phyloP scores from a whole-genome alignment of 768 basidiomycete species.

The Hericium alpestre region DNA sequence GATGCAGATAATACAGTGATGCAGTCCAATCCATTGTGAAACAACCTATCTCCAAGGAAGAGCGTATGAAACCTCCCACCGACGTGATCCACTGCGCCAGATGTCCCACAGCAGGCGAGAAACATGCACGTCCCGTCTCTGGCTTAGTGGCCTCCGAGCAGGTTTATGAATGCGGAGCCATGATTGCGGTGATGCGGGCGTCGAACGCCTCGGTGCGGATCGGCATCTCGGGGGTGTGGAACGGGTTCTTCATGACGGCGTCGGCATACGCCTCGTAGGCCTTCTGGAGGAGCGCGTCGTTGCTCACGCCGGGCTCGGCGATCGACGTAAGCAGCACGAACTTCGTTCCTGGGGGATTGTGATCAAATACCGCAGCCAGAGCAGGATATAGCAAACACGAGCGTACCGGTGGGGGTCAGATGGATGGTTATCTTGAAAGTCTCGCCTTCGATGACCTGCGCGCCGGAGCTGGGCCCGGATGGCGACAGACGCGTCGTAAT shows the following conservation, averaged over 20 bases:
- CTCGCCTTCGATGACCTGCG: slow-evolving; percentile 93
- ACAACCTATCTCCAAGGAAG: too few relatives aligned
- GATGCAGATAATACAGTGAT: too few relatives aligned
- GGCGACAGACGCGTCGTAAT: slow-evolving; percentile 90
- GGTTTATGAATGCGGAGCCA: slow-evolving; percentile 4
- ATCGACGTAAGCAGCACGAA: slow-evolving; percentile 87
- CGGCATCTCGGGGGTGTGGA: slow-evolving; percentile 99
- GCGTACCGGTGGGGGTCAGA: slow-evolving; percentile 78
- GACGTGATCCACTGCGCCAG: too few relatives aligned
- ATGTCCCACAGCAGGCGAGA: too few relatives aligned
- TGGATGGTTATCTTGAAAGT: slow-evolving; percentile 89
- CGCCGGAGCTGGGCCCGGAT: slow-evolving; percentile 70
- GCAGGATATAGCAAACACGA: background rate
- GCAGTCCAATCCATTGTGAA: too few relatives aligned
- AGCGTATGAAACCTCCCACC: too few relatives aligned
- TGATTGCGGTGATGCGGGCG: slow-evolving; percentile 45
- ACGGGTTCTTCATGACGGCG: slow-evolving; percentile 97
- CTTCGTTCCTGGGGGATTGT: slow-evolving; percentile 65
- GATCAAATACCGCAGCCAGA: background rate
- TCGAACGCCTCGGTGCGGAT: slow-evolving; percentile 90
- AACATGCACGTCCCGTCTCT: too few relatives aligned
- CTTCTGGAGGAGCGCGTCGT: slow-evolving; percentile 60
- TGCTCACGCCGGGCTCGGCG: slow-evolving; percentile 47
- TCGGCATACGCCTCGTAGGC: slow-evolving; percentile 93
- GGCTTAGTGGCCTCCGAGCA: background rate